Percentiles rank a stretch among this genome's conserved stretches.
Conservation (phyloP, 768 basidiomycete species). For the Collybiopsis luxurians region DNA sequence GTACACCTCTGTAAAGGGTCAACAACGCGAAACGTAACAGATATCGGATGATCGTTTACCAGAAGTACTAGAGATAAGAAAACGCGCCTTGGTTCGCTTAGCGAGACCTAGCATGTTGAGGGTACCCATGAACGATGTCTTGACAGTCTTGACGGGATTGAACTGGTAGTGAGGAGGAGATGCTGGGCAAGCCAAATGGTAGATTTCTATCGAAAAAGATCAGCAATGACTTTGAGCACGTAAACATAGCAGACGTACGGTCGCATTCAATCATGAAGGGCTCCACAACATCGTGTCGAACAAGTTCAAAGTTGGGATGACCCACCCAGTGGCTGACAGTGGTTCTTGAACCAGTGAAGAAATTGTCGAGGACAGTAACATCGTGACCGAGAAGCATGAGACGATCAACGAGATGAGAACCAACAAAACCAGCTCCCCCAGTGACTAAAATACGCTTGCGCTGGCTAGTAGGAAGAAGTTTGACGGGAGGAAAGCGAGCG, state of each 20-base stretch:
- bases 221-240: conserved; percentile 9
- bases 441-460: conserved; percentile 94
- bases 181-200: conserved; percentile 97
- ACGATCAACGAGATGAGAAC: conserved; percentile 95
- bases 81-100: conserved; percentile 95
- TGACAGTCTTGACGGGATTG: conserved; percentile 97
- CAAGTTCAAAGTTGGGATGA: conserved; percentile 98
- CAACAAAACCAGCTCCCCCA: conserved; percentile 99
- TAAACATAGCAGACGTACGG: conserved; percentile 52
- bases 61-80: conserved; percentile 94
- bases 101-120: conserved; percentile 98
- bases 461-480: conserved; percentile 68
- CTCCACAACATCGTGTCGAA: conserved; percentile 95
- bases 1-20: conserved; percentile 72
- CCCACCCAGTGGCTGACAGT: conserved; percentile 95
- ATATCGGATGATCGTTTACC: conserved; percentile 42
- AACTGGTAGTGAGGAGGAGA: conserved; percentile 98
- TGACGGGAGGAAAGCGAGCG: conserved; percentile 90
- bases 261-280: conserved; percentile 99
- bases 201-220: conserved; percentile 67
- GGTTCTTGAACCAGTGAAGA: conserved; percentile 98
- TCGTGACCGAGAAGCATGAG: conserved; percentile 98
- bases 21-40: conserved; percentile 1
- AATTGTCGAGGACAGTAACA: conserved; percentile 96
- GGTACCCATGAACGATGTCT: conserved; percentile 98